phyloP scores from a whole-genome alignment of 2,329 filamentous ascomycete species.

The Polychaeton citri region DNA sequence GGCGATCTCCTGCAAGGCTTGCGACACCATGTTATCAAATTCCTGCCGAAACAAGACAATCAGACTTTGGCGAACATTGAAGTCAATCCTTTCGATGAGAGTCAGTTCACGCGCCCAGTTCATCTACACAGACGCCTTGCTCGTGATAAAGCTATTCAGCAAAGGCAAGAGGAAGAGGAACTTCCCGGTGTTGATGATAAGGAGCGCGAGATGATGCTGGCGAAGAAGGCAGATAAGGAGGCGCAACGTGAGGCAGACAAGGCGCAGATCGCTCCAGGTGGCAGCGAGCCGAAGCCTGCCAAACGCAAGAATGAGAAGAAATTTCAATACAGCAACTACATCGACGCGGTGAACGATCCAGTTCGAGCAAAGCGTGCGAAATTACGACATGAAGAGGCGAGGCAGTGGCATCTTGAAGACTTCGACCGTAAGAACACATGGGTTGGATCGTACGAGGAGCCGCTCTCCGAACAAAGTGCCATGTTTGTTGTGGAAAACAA shows the following conservation, averaged over 20 bases:
- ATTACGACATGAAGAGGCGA: conserved; percentile 77
- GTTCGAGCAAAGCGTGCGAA: conserved; percentile 50
- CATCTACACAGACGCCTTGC: conserved; percentile 82
- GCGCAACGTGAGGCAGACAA: conserved; percentile 76
- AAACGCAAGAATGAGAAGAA: conserved; percentile 56
- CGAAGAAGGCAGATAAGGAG: conserved; percentile 60
- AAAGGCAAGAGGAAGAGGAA: conserved; percentile 22
- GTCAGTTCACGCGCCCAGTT: conserved; percentile 77
- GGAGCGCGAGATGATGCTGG: conserved; percentile 45
- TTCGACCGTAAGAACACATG: conserved; percentile 91
- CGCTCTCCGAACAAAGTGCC: conserved; percentile 67
- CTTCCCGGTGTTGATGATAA: conserved; percentile 45
- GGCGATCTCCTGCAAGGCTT: conserved; percentile 64
- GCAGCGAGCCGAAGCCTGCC: conserved; percentile 46
- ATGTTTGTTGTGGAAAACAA: conserved; percentile 63
- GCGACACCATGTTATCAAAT: conserved; percentile 76
- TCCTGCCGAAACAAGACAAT: conserved; percentile 43
- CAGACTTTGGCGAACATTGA: conserved; percentile 15
- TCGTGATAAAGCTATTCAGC: conserved; percentile 51
- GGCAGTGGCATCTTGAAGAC: conserved; percentile 95
- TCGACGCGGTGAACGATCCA: conserved; percentile 51
- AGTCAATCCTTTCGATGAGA: conserved; percentile 57
- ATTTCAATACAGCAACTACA: conserved; percentile 68
- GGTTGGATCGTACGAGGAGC: conserved; percentile 82
- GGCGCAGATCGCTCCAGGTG: conserved; percentile 81